Percentiles rank a stretch among this genome's conserved stretches.
These are phyloP conservation scores for Trichosporon ovoides DNA, from an alignment of 1,284 basidiomycete species.

Conservation along the genomic window DNA sequence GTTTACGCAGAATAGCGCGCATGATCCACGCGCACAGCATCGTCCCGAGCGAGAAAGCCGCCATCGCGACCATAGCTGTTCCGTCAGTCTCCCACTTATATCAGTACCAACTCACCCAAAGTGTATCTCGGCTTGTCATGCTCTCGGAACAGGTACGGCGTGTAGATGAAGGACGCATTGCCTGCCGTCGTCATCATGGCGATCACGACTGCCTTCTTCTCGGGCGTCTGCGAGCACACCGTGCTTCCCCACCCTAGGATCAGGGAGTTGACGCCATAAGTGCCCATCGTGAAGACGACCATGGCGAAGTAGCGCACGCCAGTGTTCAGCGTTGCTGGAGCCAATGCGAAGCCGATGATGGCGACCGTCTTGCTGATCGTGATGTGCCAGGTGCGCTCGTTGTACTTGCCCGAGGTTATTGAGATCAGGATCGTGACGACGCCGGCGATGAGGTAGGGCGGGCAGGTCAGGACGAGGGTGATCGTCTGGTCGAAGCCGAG, in stretches of 20 bases:
- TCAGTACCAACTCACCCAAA: constrained; percentile 5
- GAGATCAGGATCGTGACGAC: constrained; percentile 22
- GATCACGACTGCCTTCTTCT: constrained; percentile 35
- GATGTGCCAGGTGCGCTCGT: constrained; percentile 32
- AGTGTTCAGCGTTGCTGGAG: constrained; percentile 28
- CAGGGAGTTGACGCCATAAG: constrained; percentile 35
- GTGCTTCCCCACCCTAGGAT: constrained; percentile 35
- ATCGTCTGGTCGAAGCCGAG: constrained; percentile 39
- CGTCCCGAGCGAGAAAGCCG: constrained; percentile 21
- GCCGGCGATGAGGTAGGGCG: constrained; percentile 39
- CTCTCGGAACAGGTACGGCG: constrained; percentile 30
- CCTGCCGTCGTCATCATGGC: constrained; percentile 28
- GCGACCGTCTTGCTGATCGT: constrained; percentile 28
- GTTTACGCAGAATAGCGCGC: constrained; percentile 17
- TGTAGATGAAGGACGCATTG: constrained; percentile 30
- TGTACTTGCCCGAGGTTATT: constrained; percentile 28
- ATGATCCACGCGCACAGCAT: constrained; percentile 17
- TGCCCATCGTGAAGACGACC: constrained; percentile 29
- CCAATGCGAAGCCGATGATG: constrained; percentile 32
- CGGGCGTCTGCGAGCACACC: constrained; percentile 31
- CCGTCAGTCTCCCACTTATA: neutral
- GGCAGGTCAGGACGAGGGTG: constrained; percentile 45
- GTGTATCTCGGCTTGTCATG: constrained; percentile 24
- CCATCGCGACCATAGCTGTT: constrained; percentile 21
- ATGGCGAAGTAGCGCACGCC: constrained; percentile 33